These are phyloP conservation scores for Uronychia binucleata DNA, from an alignment of 73 alveolate species.

Conservation along the genomic window DNA sequence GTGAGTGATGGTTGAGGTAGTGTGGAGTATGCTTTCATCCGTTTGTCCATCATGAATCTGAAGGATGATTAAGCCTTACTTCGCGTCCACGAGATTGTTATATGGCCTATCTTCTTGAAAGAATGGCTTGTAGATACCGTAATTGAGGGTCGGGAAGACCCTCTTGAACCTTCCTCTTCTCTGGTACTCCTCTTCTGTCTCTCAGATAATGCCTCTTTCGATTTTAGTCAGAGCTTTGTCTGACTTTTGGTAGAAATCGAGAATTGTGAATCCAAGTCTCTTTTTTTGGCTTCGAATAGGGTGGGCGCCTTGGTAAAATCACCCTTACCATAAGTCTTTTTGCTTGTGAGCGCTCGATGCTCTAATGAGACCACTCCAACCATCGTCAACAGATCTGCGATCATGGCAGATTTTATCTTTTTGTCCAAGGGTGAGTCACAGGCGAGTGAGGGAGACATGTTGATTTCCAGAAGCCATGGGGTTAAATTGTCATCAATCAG, in stretches of 20 bases:
- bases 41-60: neutral
- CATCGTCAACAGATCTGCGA: constrained; percentile 85
- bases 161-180: constrained; percentile 69
- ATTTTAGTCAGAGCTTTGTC: constrained; percentile 24
- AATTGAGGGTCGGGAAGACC: constrained; percentile 63
- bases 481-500: constrained; percentile 76
- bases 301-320: neutral
- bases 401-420: constrained; percentile 82
- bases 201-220: constrained; percentile 36
- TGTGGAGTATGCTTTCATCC: neutral
- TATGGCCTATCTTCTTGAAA: constrained; percentile 80
- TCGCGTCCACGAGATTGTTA: constrained; percentile 52
- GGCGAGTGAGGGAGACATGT: constrained; percentile 81
- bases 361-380: constrained; percentile 80
- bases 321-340: neutral
- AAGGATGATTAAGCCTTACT: neutral
- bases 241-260: constrained; percentile 8
- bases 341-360: constrained; percentile 5
- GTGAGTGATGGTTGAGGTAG: too few species aligned
- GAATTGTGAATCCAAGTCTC: neutral
- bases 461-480: constrained; percentile 93
- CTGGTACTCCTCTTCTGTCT: constrained; percentile 42
- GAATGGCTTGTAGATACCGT: constrained; percentile 62
- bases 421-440: constrained; percentile 86
- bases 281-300: neutral